A percentile compares a stretch with the other conserved stretches of the same genome.
Conservation (phyloP, 1,139 yeast species). For the Geotrichum carabidarum region DNA sequence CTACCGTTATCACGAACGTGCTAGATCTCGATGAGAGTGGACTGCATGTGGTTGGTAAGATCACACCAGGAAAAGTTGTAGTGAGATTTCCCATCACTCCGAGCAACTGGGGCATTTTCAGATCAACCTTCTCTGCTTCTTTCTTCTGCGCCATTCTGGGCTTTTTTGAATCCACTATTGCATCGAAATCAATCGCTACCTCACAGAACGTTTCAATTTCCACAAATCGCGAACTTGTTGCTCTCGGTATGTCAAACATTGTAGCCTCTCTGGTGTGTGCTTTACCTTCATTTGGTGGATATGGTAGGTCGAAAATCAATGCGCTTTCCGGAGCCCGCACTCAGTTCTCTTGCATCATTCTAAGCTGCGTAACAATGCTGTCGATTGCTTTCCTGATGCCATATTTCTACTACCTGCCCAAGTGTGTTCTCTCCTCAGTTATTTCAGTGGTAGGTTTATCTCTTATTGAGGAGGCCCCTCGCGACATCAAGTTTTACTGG, state of each 20-base stretch:
- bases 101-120: slow-evolving; percentile 35
- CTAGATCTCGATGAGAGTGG: slow-evolving; percentile 56
- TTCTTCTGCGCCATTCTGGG: slow-evolving; percentile 83
- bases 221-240: slow-evolving; percentile 57
- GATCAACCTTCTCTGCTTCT: slow-evolving; percentile 38
- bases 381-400: slow-evolving; percentile 60
- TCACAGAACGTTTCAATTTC: slow-evolving; percentile 35
- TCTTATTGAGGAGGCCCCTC: slow-evolving; percentile 81
- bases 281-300: slow-evolving; percentile 92
- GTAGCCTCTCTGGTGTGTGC: slow-evolving; percentile 68
- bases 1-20: slow-evolving; percentile 54
- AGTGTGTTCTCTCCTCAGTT: slow-evolving; percentile 74
- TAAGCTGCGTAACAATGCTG: slow-evolving; percentile 67
- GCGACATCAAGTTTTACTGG: slow-evolving; percentile 70
- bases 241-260: slow-evolving; percentile 73
- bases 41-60: slow-evolving; percentile 66
- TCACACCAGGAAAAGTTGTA: slow-evolving; percentile 45
- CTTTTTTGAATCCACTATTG: slow-evolving; percentile 89
- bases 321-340: slow-evolving; percentile 82
- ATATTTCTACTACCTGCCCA: slow-evolving; percentile 68
- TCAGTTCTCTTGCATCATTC: slow-evolving; percentile 73
- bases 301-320: slow-evolving; percentile 87
- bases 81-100: slow-evolving; percentile 48
- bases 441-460: slow-evolving; percentile 75
- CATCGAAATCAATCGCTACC: slow-evolving; percentile 55